phyloP scores from a whole-genome alignment of 306 rosid genomes.

The Coriaria nepalensis region DNA sequence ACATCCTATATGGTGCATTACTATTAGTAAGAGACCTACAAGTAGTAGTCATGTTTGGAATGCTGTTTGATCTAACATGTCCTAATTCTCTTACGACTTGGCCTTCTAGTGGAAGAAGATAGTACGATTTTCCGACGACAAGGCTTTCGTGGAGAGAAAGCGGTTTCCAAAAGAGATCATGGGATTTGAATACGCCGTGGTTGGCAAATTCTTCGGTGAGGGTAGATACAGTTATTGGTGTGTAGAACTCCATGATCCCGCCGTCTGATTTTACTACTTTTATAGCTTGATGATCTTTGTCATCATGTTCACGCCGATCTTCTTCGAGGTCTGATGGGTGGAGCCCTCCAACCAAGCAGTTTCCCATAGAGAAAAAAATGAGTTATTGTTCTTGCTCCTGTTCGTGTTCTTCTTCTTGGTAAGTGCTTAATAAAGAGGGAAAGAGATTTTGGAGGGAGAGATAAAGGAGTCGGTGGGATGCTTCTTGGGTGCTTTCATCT shows the following conservation, averaged over 20 bases:
- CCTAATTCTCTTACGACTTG: conserved; percentile 32
- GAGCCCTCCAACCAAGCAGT: conserved; percentile 44
- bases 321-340: conserved; percentile 21
- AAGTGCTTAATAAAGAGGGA: conserved; percentile 2
- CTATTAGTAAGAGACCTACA: no score
- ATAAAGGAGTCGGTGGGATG: conserved; percentile 28
- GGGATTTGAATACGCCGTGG: conserved; percentile 54
- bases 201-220: conserved; percentile 60
- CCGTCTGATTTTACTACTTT: conserved; percentile 63
- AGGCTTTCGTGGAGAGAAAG: conserved; percentile 37
- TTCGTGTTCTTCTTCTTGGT: conserved; percentile 2
- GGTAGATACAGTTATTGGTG: conserved; percentile 40
- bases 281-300: conserved; percentile 9
- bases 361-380: conserved; percentile 32
- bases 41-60: conserved; percentile 22
- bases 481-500: conserved; percentile 20
- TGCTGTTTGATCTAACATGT: conserved; percentile 58
- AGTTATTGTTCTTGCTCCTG: not conserved
- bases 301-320: not conserved
- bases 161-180: conserved; percentile 74
- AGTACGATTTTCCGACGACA: conserved; percentile 49
- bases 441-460: not conserved
- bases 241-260: conserved; percentile 69
- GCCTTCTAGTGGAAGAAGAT: conserved; percentile 28
- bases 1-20: conserved; percentile 51